Evolutionary conservation across 257 asterid genomes (phyloP).

Genomic region (Voacanga thouarsii): DNA sequence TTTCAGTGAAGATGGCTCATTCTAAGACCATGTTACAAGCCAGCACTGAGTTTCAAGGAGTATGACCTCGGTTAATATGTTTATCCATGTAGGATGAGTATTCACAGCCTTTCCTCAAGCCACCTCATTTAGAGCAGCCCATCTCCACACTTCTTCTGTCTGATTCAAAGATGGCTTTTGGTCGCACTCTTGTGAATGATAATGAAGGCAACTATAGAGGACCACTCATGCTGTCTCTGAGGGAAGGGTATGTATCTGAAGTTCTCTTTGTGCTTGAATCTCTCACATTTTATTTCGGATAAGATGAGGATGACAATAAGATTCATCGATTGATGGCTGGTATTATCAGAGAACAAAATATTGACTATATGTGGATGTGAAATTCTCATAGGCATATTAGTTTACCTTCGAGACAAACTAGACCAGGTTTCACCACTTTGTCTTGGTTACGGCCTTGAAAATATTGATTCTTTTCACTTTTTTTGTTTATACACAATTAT

Average conservation of each 20-base stretch:
- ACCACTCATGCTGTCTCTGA: constrained; percentile 73
- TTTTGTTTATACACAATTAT: no score
- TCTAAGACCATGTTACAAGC: not conserved
- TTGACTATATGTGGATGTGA: not conserved
- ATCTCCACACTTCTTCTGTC: constrained; percentile 79
- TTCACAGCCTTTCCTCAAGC: constrained; percentile 94
- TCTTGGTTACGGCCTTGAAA: not conserved
- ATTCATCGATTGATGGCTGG: not conserved
- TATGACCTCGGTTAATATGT: not conserved
- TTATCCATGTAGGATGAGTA: constrained; percentile 58
- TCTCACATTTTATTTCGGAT: not conserved
- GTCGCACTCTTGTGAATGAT: constrained; percentile 67
- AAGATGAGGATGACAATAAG: not conserved
- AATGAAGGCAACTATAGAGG: constrained; percentile 86
- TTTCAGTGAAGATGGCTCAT: not conserved
- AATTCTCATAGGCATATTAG: not conserved
- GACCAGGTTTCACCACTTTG: not conserved
- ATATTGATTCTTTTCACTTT: not conserved
- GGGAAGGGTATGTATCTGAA: constrained; percentile 65
- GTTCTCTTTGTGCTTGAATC: not conserved
- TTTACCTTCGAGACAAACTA: not conserved
- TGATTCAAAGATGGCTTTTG: constrained; percentile 89
- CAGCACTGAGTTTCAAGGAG: not conserved
- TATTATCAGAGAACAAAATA: not conserved
- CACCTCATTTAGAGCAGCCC: constrained; percentile 97